These are phyloP conservation scores for Drechslera avenae DNA, from an alignment of 2,329 filamentous ascomycete genomes.

Conservation along the genomic window DNA sequence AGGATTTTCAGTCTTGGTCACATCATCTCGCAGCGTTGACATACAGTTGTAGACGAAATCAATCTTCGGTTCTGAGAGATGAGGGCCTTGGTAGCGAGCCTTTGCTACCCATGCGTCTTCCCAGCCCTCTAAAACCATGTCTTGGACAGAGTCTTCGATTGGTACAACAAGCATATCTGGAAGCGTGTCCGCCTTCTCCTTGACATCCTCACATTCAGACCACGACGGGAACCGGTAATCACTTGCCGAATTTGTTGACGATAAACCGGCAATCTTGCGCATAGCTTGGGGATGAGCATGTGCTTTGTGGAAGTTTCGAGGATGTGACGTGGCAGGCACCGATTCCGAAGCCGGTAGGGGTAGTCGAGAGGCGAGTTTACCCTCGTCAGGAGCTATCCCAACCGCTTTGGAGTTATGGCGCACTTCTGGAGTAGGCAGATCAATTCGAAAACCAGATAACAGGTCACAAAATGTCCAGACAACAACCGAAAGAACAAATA, in stretches of 20 bases:
- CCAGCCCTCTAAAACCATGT: conserved; percentile 50
- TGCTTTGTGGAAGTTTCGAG: no score
- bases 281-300: not conserved
- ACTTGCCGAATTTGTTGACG: not conserved
- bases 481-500: no score
- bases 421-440: no score
- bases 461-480: no score
- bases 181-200: not conserved
- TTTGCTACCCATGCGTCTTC: conserved; percentile 52
- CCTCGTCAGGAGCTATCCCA: no score
- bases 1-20: conserved; percentile 35
- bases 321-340: no score
- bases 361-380: no score
- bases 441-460: no score
- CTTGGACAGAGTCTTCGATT: conserved; percentile 10
- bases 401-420: no score
- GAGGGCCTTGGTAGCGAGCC: conserved; percentile 40
- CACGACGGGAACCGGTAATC: not conserved
- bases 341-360: no score
- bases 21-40: not conserved
- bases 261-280: no score
- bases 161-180: not conserved
- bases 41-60: conserved; percentile 45
- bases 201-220: not conserved
- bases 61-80: conserved; percentile 49